These are phyloP conservation scores for Metarhizium rileyi DNA, from an alignment of 2,329 filamentous ascomycete species.

Conservation along the genomic window DNA sequence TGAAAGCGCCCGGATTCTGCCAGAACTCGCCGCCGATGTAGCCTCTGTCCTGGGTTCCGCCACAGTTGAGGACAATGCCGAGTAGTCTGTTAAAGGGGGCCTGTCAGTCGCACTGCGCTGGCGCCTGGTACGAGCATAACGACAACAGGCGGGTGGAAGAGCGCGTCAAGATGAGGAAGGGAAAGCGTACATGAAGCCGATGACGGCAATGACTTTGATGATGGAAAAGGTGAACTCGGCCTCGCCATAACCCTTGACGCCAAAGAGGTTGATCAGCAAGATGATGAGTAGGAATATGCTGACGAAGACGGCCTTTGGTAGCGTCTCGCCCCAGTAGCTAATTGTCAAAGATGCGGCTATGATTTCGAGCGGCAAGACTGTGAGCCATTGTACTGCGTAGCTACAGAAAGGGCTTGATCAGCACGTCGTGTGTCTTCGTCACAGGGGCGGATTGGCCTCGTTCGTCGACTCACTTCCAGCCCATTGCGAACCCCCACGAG, in stretches of 20 bases:
- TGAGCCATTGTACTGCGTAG: slow-evolving; percentile 81
- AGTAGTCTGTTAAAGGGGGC: slow-evolving; percentile 51
- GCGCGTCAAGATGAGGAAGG: too few relatives aligned
- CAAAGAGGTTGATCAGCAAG: slow-evolving; percentile 75
- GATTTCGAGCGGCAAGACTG: slow-evolving; percentile 74
- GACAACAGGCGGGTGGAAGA: too few relatives aligned
- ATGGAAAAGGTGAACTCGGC: slow-evolving; percentile 82
- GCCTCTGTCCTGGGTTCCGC: slow-evolving; percentile 59
- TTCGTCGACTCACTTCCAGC: slow-evolving; percentile 64
- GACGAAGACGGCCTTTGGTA: slow-evolving; percentile 68
- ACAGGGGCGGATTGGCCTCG: too few relatives aligned
- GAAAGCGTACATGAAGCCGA: slow-evolving; percentile 69
- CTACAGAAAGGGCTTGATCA: slow-evolving; percentile 26
- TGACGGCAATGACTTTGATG: slow-evolving; percentile 75
- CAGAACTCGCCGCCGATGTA: slow-evolving; percentile 78
- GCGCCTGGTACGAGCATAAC: background rate
- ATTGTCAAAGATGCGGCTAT: slow-evolving; percentile 81
- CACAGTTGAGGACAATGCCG: slow-evolving; percentile 76
- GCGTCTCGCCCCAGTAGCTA: slow-evolving; percentile 60
- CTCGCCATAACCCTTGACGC: slow-evolving; percentile 81
- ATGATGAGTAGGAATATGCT: slow-evolving; percentile 71
- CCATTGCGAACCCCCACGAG: slow-evolving; percentile 92
- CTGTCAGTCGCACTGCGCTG: background rate
- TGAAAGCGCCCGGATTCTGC: slow-evolving; percentile 71
- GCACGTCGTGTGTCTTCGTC: background rate